Conservation (phyloP, 345 rosid species). For the Ceriops zippeliana region DNA sequence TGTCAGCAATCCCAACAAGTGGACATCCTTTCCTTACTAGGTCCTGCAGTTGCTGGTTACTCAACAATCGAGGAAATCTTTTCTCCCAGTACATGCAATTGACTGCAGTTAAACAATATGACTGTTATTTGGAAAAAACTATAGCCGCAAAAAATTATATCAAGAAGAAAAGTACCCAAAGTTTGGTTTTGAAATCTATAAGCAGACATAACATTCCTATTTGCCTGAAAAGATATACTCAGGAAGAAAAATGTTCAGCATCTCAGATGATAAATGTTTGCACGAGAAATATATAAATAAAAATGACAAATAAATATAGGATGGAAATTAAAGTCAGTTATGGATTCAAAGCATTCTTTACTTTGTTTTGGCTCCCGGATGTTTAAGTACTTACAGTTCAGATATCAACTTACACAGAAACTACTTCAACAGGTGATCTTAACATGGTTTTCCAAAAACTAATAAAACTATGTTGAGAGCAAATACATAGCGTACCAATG, state of each 20-base stretch:
- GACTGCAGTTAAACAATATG: slow-evolving; percentile 40
- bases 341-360: neutral
- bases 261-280: neutral
- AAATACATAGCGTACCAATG: slow-evolving; percentile 54
- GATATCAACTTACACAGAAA: neutral
- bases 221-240: neutral
- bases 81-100: slow-evolving; percentile 98
- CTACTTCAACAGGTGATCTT: neutral
- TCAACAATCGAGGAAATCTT: slow-evolving; percentile 74
- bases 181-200: neutral
- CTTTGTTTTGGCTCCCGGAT: neutral
- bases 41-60: slow-evolving; percentile 62
- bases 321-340: neutral
- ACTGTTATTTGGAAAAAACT: neutral
- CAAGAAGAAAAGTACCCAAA: neutral
- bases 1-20: slow-evolving; percentile 86
- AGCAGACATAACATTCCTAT: neutral
- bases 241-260: neutral
- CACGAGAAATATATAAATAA: neutral
- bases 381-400: neutral
- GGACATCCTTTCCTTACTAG: slow-evolving; percentile 56
- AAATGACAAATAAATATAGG: neutral
- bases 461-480: slow-evolving; percentile 8
- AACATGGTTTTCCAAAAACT: slow-evolving; percentile 12
- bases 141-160: neutral